A percentile compares a stretch with the other conserved stretches of the same genome.
These are phyloP conservation scores for Phaffomyces antillensis DNA, from an alignment of 805 yeast species.

Conservation along the genomic window DNA sequence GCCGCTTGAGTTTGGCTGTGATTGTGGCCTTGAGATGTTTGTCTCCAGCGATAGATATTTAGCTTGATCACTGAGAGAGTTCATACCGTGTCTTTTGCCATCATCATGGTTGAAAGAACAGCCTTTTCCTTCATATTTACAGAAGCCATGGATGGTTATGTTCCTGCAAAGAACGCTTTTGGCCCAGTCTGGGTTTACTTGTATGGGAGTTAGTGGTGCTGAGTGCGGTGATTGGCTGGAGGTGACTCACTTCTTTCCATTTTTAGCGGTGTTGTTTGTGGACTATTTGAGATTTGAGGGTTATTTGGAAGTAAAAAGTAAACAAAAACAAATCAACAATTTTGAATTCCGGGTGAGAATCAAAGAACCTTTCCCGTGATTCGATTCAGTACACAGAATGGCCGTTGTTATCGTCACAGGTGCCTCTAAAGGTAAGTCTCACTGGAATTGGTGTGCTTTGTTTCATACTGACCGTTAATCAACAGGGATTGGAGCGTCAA, in stretches of 20 bases:
- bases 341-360: no score
- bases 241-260: conserved; percentile 7
- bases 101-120: conserved; percentile 72
- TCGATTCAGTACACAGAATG: conserved; percentile 9
- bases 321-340: neutral
- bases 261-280: no score
- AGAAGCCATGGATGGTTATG: conserved; percentile 77
- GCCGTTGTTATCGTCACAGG: conserved; percentile 49
- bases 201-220: no score
- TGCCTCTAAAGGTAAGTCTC: conserved; percentile 44
- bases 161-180: conserved; percentile 78
- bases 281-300: no score
- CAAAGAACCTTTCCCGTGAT: neutral
- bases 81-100: conserved; percentile 17
- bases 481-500: conserved; percentile 73
- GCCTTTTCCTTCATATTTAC: conserved; percentile 83
- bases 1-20: neutral
- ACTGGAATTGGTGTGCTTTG: no score
- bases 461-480: conserved; percentile 9
- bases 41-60: neutral
- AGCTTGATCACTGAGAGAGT: conserved; percentile 1
- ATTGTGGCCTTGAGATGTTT: neutral
- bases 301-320: neutral
- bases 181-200: conserved; percentile 39
- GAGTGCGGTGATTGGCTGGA: no score